Evolutionary conservation across 192 early-diverging fungal species (phyloP).

Genomic region (Dispira simplex): DNA sequence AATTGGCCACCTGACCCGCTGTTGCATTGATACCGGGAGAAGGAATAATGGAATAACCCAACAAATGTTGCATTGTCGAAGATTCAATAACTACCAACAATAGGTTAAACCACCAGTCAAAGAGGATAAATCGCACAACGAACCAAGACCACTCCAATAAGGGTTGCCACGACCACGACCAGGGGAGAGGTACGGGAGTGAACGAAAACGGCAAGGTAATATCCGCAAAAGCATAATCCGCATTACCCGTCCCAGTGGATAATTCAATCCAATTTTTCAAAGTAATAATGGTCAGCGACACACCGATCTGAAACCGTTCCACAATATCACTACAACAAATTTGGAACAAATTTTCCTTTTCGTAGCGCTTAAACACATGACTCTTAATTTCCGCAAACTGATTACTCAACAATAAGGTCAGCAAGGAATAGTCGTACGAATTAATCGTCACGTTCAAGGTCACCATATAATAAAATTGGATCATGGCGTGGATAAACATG

Average conservation of each 20-base stretch:
- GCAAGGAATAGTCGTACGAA: slow-evolving; percentile 83
- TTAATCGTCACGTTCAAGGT: slow-evolving; percentile 95
- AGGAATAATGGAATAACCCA: too few species aligned
- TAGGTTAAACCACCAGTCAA: not conserved
- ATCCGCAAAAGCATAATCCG: not conserved
- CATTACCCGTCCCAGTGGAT: slow-evolving; percentile 15
- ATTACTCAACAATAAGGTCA: slow-evolving; percentile 87
- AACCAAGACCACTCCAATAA: not conserved
- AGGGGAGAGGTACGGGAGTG: not conserved
- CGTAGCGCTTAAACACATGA: slow-evolving; percentile 93
- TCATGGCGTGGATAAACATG: slow-evolving; percentile 77
- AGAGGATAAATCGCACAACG: not conserved
- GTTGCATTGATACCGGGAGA: too few species aligned
- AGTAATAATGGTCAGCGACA: slow-evolving; percentile 82
- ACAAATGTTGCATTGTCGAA: too few species aligned
- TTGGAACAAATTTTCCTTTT: slow-evolving; percentile 94
- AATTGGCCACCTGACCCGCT: too few species aligned
- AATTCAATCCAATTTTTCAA: slow-evolving; percentile 83
- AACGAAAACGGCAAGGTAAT: slow-evolving; percentile 1
- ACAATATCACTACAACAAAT: slow-evolving; percentile 89
- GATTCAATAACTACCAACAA: not conserved
- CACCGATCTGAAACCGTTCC: slow-evolving; percentile 82
- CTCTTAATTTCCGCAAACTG: slow-evolving; percentile 99
- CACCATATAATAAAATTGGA: slow-evolving; percentile 90
- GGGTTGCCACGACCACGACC: slow-evolving; percentile 1